Percentiles rank a stretch among this genome's conserved stretches.
Conservation (phyloP, 805 yeast genomes). For the Starmera dryadoides region DNA sequence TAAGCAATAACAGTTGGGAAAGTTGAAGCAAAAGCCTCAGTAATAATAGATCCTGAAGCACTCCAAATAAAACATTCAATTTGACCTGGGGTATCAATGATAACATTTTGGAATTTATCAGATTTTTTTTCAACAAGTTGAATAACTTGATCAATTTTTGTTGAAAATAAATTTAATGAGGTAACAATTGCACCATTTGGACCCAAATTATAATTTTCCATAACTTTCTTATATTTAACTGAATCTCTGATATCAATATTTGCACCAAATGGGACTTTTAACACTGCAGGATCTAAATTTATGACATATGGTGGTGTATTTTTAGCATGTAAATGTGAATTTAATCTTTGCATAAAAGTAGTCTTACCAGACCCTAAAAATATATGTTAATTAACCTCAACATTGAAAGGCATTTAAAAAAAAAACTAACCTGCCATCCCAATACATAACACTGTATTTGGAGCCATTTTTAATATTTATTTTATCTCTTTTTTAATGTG, state of each 20-base stretch:
- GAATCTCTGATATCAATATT: constrained; percentile 96
- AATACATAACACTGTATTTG: constrained; percentile 41
- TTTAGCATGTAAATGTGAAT: constrained; percentile 75
- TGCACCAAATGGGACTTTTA: constrained; percentile 87
- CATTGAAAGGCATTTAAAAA: no score
- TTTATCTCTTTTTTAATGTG: not conserved
- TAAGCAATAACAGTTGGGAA: constrained; percentile 96
- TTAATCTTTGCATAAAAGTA: constrained; percentile 92
- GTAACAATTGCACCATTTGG: constrained; percentile 99
- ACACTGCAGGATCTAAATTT: constrained; percentile 94
- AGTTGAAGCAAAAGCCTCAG: constrained; percentile 93
- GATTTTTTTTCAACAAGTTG: constrained; percentile 72
- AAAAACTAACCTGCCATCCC: constrained; percentile 49
- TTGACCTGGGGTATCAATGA: constrained; percentile 97
- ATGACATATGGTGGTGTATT: constrained; percentile 82
- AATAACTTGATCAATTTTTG: constrained; percentile 94
- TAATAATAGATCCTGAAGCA: constrained; percentile 93
- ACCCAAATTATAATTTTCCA: constrained; percentile 92
- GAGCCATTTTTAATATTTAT: constrained; percentile 21
- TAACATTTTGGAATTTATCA: constrained; percentile 53
- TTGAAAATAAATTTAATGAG: constrained; percentile 82
- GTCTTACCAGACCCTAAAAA: constrained; percentile 77
- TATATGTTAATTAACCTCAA: constrained; percentile 1
- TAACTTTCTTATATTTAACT: constrained; percentile 89
- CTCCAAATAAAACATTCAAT: constrained; percentile 98